phyloP scores from a whole-genome alignment of 2,329 filamentous ascomycete genomes.

The Epichloe uncinata region DNA sequence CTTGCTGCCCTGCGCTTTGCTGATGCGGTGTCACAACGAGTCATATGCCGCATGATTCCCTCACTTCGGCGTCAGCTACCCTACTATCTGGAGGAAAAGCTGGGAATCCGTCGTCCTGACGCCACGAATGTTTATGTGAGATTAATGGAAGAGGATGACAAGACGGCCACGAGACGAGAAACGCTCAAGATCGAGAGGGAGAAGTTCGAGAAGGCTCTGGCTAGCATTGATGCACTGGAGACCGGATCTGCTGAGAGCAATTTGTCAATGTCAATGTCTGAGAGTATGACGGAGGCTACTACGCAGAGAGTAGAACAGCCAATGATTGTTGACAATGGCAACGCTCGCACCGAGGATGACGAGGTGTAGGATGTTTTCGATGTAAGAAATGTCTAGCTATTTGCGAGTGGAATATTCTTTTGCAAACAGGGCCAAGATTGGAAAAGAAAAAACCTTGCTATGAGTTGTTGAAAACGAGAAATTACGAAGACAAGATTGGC shows the following conservation, averaged over 20 bases:
- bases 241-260: slow-evolving; percentile 13
- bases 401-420: background rate
- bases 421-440: background rate
- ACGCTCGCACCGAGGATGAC: background rate
- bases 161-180: slow-evolving; percentile 27
- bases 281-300: slow-evolving; percentile 10
- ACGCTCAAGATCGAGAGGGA: slow-evolving; percentile 28
- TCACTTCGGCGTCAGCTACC: slow-evolving; percentile 27
- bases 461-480: background rate
- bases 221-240: slow-evolving; percentile 31
- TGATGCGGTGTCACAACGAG: slow-evolving; percentile 36
- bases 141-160: slow-evolving; percentile 36
- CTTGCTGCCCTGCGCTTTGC: slow-evolving; percentile 52
- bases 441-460: background rate
- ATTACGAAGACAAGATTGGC: background rate
- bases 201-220: slow-evolving; percentile 34
- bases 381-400: background rate
- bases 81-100: slow-evolving; percentile 28
- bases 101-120: slow-evolving; percentile 25
- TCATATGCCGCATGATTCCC: slow-evolving; percentile 36
- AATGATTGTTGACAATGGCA: background rate
- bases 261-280: slow-evolving; percentile 3
- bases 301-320: slow-evolving; percentile 6
- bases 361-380: background rate
- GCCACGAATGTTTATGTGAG: slow-evolving; percentile 21